These are phyloP conservation scores for Scheffersomyces lignicola DNA, from an alignment of 1,139 yeast genomes.

Conservation along the genomic window DNA sequence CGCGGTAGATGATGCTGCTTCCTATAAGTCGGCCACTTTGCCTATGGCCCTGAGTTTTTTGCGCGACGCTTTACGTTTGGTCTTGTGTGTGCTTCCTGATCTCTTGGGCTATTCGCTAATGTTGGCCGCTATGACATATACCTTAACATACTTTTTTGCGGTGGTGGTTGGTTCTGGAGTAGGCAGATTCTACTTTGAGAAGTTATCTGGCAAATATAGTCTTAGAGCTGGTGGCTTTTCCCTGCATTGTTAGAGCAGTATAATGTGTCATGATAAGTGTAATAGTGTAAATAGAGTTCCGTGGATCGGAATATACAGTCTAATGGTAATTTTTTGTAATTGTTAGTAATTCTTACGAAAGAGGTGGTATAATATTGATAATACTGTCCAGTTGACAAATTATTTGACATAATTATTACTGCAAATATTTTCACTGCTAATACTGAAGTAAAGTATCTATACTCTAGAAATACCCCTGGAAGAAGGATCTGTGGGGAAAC, in stretches of 20 bases:
- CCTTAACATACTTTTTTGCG: constrained; percentile 67
- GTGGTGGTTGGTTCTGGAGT: constrained; percentile 66
- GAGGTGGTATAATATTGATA: too few relatives aligned
- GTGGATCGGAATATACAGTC: too few relatives aligned
- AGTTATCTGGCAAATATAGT: constrained; percentile 32
- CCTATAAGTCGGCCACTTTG: constrained; percentile 8
- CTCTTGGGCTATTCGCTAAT: constrained; percentile 68
- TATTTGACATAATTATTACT: too few relatives aligned
- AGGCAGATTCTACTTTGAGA: constrained; percentile 68
- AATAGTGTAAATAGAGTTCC: too few relatives aligned
- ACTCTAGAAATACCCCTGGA: constrained; percentile 10
- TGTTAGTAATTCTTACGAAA: too few relatives aligned
- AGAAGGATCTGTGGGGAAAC: constrained; percentile 27
- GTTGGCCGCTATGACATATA: constrained; percentile 77
- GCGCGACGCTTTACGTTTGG: constrained; percentile 55
- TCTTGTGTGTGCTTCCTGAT: constrained; percentile 59
- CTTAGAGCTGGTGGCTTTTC: constrained; percentile 15
- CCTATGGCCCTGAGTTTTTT: constrained; percentile 30
- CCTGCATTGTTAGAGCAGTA: constrained; percentile 12
- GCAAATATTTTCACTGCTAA: too few relatives aligned
- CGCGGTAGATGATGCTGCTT: constrained; percentile 2
- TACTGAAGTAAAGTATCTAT: too few relatives aligned
- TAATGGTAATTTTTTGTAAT: too few relatives aligned
- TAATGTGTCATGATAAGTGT: too few relatives aligned
- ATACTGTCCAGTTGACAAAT: too few relatives aligned